A percentile compares a stretch with the other conserved stretches of the same genome.
phyloP scores from a whole-genome alignment of 176 grass and related monocot genomes.

The Guadua angustifolia region DNA sequence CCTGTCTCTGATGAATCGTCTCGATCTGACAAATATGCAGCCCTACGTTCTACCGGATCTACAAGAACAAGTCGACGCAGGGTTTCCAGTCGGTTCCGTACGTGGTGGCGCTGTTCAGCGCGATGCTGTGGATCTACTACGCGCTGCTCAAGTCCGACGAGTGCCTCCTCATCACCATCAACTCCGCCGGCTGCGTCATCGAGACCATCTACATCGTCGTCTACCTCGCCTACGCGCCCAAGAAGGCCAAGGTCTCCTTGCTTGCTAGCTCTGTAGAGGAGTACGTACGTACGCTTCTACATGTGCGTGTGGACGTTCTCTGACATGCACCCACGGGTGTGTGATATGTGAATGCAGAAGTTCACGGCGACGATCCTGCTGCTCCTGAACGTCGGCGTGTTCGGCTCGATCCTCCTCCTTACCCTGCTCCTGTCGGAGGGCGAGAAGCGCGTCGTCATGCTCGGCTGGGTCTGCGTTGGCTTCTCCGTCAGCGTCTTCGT shows the following conservation, averaged over 20 bases:
- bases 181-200: constrained; percentile 72
- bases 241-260: constrained; percentile 52
- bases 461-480: constrained; percentile 84
- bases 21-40: constrained; percentile 28
- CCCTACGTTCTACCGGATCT: constrained; percentile 78
- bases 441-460: constrained; percentile 35
- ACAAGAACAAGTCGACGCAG: constrained; percentile 74
- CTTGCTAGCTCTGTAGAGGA: not conserved
- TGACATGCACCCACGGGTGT: not conserved
- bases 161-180: constrained; percentile 76
- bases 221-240: constrained; percentile 70
- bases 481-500: constrained; percentile 82
- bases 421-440: constrained; percentile 54
- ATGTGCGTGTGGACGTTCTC: not conserved
- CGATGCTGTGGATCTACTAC: constrained; percentile 95
- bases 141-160: constrained; percentile 64
- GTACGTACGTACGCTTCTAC: not conserved
- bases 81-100: constrained; percentile 90
- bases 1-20: too few relatives aligned
- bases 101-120: constrained; percentile 84
- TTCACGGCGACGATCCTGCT: constrained; percentile 68
- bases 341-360: constrained; percentile 33
- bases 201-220: constrained; percentile 78
- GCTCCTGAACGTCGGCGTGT: constrained; percentile 62
- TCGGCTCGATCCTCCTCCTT: constrained; percentile 67